These are phyloP conservation scores for Ceratocystis harringtonii DNA, from an alignment of 2,329 filamentous ascomycete species.

Conservation along the genomic window DNA sequence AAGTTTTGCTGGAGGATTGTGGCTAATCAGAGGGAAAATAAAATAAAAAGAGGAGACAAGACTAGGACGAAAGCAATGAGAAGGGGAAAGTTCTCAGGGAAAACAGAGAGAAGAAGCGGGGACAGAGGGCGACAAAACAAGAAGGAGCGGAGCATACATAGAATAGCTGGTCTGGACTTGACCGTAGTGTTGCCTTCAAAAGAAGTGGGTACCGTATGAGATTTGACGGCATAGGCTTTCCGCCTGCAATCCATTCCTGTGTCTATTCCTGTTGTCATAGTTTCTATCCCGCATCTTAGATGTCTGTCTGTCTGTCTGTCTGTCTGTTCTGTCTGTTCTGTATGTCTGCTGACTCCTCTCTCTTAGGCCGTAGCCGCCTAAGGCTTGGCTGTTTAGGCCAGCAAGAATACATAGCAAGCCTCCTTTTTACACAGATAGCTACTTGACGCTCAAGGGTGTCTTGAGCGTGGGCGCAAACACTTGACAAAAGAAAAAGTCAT, in stretches of 20 bases:
- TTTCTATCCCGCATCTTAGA: too few relatives aligned
- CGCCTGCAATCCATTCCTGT: not conserved
- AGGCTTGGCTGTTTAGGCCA: too few relatives aligned
- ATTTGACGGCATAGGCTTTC: not conserved
- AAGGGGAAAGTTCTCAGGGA: not conserved
- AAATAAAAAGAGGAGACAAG: not conserved
- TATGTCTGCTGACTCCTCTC: not conserved
- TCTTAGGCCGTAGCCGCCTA: too few relatives aligned
- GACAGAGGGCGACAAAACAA: not conserved
- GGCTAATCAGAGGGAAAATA: not conserved
- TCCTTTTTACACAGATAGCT: not conserved
- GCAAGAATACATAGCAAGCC: not conserved
- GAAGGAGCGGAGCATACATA: not conserved
- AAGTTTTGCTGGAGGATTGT: not conserved
- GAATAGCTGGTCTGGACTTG: not conserved
- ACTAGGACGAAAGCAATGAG: too few relatives aligned
- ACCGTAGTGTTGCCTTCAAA: not conserved
- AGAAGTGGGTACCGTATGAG: not conserved
- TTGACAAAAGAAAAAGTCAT: not conserved
- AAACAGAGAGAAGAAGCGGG: slow-evolving; percentile 1
- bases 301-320: too few relatives aligned
- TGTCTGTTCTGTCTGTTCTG: not conserved
- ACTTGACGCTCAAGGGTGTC: not conserved
- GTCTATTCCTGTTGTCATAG: not conserved
- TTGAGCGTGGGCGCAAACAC: not conserved